A percentile compares a stretch with the other conserved stretches of the same genome.
These are phyloP conservation scores for Cladosporium cucumerinum DNA, from an alignment of 2,329 filamentous ascomycete genomes.

Conservation along the genomic window DNA sequence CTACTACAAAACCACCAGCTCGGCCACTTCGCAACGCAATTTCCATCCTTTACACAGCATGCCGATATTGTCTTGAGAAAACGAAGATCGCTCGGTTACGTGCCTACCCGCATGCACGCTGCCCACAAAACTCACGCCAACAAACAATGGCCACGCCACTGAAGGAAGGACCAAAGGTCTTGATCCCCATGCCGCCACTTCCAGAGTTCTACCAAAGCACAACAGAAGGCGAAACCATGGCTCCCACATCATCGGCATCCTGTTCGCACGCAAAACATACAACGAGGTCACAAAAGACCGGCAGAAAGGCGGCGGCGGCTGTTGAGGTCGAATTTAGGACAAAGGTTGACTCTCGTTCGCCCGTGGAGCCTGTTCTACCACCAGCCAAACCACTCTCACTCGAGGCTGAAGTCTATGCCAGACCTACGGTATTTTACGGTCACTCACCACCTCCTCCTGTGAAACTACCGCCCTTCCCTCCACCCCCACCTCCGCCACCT, in stretches of 20 bases:
- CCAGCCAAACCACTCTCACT: background rate
- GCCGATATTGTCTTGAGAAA: background rate
- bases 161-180: conserved; percentile 8
- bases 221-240: conserved; percentile 8
- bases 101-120: background rate
- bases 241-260: conserved; percentile 14
- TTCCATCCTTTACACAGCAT: background rate
- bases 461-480: background rate
- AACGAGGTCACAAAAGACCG: conserved; percentile 4
- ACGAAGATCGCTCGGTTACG: background rate
- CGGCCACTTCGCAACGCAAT: background rate
- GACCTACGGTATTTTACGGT: background rate
- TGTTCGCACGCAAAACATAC: conserved; percentile 6
- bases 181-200: conserved; percentile 30
- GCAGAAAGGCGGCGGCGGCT: background rate
- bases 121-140: background rate
- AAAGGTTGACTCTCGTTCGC: background rate
- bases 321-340: background rate
- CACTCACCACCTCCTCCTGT: background rate
- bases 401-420: background rate
- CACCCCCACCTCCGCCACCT: background rate
- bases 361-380: background rate
- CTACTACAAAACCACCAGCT: background rate
- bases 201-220: conserved; percentile 26
- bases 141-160: conserved; percentile 14